Evolutionary conservation across 345 rosid species (phyloP), one percentile per base, ranked within the genome.

Genomic region (Populus deltoides): DNA sequence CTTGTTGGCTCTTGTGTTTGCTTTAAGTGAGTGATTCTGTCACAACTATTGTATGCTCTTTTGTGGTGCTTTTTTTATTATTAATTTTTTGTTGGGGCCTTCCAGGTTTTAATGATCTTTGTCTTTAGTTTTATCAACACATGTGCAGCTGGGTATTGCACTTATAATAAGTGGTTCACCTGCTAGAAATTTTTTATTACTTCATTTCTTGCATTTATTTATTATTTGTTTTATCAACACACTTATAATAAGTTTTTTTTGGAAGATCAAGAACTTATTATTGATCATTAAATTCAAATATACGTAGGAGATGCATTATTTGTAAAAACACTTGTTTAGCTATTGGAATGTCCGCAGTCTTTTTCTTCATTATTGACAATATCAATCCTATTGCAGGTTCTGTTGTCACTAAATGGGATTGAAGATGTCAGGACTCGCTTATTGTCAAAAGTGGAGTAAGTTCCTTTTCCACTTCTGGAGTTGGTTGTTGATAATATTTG

Each of bases 401-500:
- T 94, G 78, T 86, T 85, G 66, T 92, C 97, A 7, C 84, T 93
- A 27, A 86, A 90, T 86, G 93, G 91, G 81, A 88, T 94, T 76
- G 85, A 86, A 77, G 89, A 88, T 81, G 82, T 78, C 61, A 86
- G 82, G 78, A 86, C 90, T 27, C 93, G 97, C 75, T 62, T 94
- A 72, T 79, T 79, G 59, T 88, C 97, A 33, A 94, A 94, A 87
- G 85, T 88, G 59, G 90, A 87, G 98, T 92, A 81, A 89, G 97
- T 87, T 73, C 75, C 75, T 84, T 74, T 63, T 47, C 53, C 75
- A 59, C 66, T 80, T 77, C 24, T 65, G 70, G 61, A 62, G 45
- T 72, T 12, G 25, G 24, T 39, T 39, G 43, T 8, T 7, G 9
- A 39, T 39, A 39, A 39, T 39, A 39, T 39, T 39, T 39, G 43